phyloP scores from a whole-genome alignment of 2,329 filamentous ascomycete species.

The Ophiostoma triangulosporum region DNA sequence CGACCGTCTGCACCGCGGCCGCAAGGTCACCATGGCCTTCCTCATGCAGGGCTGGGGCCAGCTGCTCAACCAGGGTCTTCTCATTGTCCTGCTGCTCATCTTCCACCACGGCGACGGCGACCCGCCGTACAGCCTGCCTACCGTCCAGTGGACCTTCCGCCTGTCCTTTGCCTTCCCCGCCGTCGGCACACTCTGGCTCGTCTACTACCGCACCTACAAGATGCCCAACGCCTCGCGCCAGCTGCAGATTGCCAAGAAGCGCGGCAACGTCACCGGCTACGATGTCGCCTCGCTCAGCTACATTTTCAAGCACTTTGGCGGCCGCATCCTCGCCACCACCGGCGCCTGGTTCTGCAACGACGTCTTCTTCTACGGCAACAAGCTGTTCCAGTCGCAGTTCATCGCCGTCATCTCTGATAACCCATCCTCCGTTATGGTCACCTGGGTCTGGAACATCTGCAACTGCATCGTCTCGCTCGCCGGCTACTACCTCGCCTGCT shows the following conservation, averaged over 20 bases:
- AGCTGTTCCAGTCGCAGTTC: conserved; percentile 16
- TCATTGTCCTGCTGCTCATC: conserved; percentile 76
- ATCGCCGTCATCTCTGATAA: conserved; percentile 15
- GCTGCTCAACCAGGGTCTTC: conserved; percentile 79
- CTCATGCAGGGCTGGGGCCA: conserved; percentile 99
- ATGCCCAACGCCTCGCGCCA: conserved; percentile 83
- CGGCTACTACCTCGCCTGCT: conserved; percentile 81
- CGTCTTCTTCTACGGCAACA: conserved; percentile 83
- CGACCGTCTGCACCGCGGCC: conserved; percentile 86
- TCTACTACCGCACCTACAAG: conserved; percentile 92
- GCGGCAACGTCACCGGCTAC: conserved; percentile 79
- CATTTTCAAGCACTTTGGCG: conserved; percentile 72
- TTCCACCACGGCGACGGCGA: conserved; percentile 70
- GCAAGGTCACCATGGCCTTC: conserved; percentile 91
- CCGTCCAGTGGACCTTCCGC: conserved; percentile 83
- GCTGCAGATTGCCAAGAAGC: conserved; percentile 71
- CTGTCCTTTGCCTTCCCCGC: conserved; percentile 86
- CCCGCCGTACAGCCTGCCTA: conserved; percentile 62
- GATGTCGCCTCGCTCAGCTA: conserved; percentile 70
- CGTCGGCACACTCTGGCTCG: conserved; percentile 81
- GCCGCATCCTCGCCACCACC: conserved; percentile 73
- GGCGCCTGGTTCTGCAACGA: conserved; percentile 93
- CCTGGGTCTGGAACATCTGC: conserved; percentile 85
- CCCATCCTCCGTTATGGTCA: conserved; percentile 56
- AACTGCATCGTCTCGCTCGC: conserved; percentile 76